These are phyloP conservation scores for Tricholomella constricta DNA, from an alignment of 768 basidiomycete species.

Conservation along the genomic window DNA sequence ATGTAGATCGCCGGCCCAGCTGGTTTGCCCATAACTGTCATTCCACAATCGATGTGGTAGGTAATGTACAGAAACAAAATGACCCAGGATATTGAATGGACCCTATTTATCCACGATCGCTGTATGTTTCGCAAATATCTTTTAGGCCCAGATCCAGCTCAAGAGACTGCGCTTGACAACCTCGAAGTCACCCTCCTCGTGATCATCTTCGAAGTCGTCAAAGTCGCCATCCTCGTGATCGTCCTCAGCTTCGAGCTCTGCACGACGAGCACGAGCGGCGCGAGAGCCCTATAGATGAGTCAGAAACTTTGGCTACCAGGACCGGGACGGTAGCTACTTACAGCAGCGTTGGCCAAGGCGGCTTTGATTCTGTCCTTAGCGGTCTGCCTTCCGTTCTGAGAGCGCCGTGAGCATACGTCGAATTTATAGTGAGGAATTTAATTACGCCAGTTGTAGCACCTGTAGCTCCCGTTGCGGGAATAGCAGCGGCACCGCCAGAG, in stretches of 20 bases:
- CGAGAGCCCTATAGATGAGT: constrained; percentile 36
- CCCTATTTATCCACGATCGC: background rate
- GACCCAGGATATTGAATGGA: constrained; percentile 6
- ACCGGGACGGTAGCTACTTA: constrained; percentile 8
- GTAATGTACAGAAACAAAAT: constrained; percentile 4
- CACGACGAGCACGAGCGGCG: constrained; percentile 37
- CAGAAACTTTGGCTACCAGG: background rate
- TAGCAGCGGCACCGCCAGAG: constrained; percentile 7
- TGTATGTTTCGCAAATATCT: constrained; percentile 1
- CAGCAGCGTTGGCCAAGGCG: constrained; percentile 19
- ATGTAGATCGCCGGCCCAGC: background rate
- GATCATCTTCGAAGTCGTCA: constrained; percentile 4
- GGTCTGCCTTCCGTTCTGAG: constrained; percentile 5
- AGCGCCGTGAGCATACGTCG: background rate
- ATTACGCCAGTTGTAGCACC: constrained; percentile 14
- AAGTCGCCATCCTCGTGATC: background rate
- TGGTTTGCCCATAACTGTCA: constrained; percentile 4
- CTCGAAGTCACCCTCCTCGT: constrained; percentile 25
- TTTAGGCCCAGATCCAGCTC: constrained; percentile 34
- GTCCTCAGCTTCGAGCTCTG: constrained; percentile 21
- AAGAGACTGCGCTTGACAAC: constrained; percentile 26
- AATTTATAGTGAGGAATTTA: background rate
- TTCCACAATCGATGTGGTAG: constrained; percentile 9
- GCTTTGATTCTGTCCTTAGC: constrained; percentile 16
- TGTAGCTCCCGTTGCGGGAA: constrained; percentile 1